Percentiles rank a stretch among this genome's conserved stretches.
These are phyloP conservation scores for Trichothecium roseum DNA, from an alignment of 2,329 filamentous ascomycete genomes.

Conservation along the genomic window DNA sequence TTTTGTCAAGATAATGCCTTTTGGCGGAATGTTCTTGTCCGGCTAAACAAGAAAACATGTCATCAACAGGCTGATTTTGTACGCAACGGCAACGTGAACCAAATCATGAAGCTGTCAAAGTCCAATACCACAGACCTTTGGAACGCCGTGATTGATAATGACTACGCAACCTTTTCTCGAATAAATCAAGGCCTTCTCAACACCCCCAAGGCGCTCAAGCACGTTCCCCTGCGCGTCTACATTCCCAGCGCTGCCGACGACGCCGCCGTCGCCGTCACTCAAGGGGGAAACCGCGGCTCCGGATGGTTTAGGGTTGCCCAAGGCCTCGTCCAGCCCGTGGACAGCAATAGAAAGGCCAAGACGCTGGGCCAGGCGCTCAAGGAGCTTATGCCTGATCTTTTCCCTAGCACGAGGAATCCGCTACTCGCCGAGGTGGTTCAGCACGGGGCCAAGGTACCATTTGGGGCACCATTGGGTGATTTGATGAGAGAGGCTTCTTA, in stretches of 20 bases:
- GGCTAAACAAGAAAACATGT: no score
- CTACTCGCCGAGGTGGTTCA: constrained; percentile 76
- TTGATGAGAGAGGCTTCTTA: constrained; percentile 76
- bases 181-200: constrained; percentile 72
- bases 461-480: constrained; percentile 71
- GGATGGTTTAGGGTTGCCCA: constrained; percentile 61
- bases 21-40: no score
- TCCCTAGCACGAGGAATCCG: constrained; percentile 76
- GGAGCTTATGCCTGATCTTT: constrained; percentile 64
- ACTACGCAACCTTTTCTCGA: constrained; percentile 60
- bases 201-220: constrained; percentile 61
- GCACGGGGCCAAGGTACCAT: constrained; percentile 76
- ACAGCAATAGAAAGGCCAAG: constrained; percentile 26
- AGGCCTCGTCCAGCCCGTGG: constrained; percentile 50
- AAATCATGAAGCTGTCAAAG: constrained; percentile 81
- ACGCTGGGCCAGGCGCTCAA: constrained; percentile 69
- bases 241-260: constrained; percentile 43
- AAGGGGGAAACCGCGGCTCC: no score
- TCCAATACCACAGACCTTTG: constrained; percentile 75
- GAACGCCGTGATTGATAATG: constrained; percentile 68
- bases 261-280: constrained; percentile 15
- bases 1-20: no score
- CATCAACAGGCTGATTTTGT: constrained; percentile 76
- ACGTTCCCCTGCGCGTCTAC: constrained; percentile 84
- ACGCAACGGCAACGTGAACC: constrained; percentile 77